Evolutionary conservation across 2,329 filamentous ascomycete genomes (phyloP).

Genomic region (Talaromyces rugulosus): DNA sequence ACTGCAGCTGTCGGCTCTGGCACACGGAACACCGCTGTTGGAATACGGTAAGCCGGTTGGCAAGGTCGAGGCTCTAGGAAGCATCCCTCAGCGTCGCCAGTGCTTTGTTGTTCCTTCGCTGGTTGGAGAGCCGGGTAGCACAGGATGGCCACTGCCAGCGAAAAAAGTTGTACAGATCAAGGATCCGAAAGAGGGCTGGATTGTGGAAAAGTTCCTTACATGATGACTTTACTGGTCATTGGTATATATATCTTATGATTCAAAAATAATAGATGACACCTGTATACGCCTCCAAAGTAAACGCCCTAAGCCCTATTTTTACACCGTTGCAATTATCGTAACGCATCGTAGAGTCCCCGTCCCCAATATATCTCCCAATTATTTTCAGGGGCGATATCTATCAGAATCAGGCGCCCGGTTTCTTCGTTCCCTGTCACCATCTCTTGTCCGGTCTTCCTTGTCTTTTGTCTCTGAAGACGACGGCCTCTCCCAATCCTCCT

Average conservation of each 20-base stretch:
- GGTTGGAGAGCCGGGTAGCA: constrained; percentile 61
- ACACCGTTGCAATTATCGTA: not conserved
- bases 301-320: not conserved
- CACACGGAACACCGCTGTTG: constrained; percentile 78
- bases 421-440: constrained; percentile 2
- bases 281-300: not conserved
- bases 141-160: constrained; percentile 82
- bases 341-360: not conserved
- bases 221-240: constrained; percentile 13
- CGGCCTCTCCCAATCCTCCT: constrained; percentile 71
- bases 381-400: not conserved
- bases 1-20: constrained; percentile 70
- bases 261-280: not conserved
- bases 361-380: not conserved
- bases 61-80: constrained; percentile 58
- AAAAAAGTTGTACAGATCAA: constrained; percentile 78
- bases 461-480: constrained; percentile 16
- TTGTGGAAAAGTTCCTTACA: constrained; percentile 54
- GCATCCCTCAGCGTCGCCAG: constrained; percentile 56
- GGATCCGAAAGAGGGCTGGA: constrained; percentile 69
- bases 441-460: not conserved
- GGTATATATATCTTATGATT: constrained; percentile 5
- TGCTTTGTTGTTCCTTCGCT: constrained; percentile 81
- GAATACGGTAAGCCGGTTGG: constrained; percentile 88
- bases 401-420: not conserved